phyloP scores from a whole-genome alignment of 352 stramenopile species.

The Globisporangium viniferum region DNA sequence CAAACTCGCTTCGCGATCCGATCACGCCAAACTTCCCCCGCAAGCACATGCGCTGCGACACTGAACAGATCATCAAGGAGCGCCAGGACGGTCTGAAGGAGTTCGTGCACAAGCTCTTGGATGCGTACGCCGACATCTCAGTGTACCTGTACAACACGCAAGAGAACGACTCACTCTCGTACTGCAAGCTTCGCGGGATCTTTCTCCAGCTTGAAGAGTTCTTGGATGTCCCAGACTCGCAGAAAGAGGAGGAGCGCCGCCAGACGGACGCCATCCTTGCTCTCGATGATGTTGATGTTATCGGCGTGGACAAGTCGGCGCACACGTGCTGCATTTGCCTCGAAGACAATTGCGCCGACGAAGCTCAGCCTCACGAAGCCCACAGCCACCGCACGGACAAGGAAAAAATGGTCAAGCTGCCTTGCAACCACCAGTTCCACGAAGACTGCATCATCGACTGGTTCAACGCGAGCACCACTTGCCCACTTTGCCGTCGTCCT shows the following conservation, averaged over 20 bases:
- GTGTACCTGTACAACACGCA: slow-evolving; percentile 33
- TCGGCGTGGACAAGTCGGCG: slow-evolving; percentile 9
- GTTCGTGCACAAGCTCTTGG: slow-evolving; percentile 52
- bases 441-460: slow-evolving; percentile 78
- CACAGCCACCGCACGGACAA: slow-evolving; percentile 17
- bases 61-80: slow-evolving; percentile 46
- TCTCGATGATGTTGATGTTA: slow-evolving; percentile 30
- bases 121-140: slow-evolving; percentile 58
- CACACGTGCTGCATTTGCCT: slow-evolving; percentile 14
- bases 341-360: not conserved
- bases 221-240: slow-evolving; percentile 41
- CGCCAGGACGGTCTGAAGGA: slow-evolving; percentile 42
- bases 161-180: slow-evolving; percentile 4
- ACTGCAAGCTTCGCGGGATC: slow-evolving; percentile 22
- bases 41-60: slow-evolving; percentile 62
- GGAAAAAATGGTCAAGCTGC: slow-evolving; percentile 52
- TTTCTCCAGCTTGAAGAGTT: slow-evolving; percentile 41
- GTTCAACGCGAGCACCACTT: slow-evolving; percentile 70
- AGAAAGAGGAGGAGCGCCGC: slow-evolving; percentile 49
- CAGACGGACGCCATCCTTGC: slow-evolving; percentile 46
- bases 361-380: slow-evolving; percentile 17
- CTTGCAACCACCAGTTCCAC: slow-evolving; percentile 68
- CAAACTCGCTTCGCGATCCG: slow-evolving; percentile 19
- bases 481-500: slow-evolving; percentile 57
- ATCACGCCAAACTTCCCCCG: slow-evolving; percentile 41